These are phyloP conservation scores for Arxiozyma slooffiae DNA, from an alignment of 1,139 yeast genomes.

Conservation along the genomic window DNA sequence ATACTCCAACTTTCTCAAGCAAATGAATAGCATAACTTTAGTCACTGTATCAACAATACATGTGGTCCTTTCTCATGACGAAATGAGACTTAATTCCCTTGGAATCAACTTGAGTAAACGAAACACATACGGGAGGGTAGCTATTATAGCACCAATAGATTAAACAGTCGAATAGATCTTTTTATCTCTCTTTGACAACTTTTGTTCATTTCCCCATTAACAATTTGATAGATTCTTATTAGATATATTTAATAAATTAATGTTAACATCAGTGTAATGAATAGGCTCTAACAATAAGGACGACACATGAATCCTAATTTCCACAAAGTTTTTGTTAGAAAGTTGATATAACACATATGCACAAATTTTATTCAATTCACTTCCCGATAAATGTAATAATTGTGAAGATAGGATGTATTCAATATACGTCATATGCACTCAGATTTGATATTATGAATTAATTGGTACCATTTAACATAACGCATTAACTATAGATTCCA, in stretches of 20 bases:
- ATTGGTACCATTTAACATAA: conserved; percentile 33
- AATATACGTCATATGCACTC: conserved; percentile 57
- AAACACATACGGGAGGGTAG: conserved; percentile 82
- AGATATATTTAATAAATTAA: conserved; percentile 34
- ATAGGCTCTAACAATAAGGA: conserved; percentile 45
- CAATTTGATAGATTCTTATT: conserved; percentile 30
- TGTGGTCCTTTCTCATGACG: conserved; percentile 52
- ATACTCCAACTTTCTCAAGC: conserved; percentile 87
- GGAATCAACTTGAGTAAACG: conserved; percentile 96
- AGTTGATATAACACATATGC: conserved; percentile 45
- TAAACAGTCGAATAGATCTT: conserved; percentile 67
- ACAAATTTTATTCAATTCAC: conserved; percentile 47
- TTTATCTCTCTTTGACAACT: conserved; percentile 13
- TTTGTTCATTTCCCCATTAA: conserved; percentile 30
- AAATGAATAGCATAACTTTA: conserved; percentile 68
- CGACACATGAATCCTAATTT: conserved; percentile 70
- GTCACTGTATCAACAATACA: conserved; percentile 83
- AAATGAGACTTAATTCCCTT: conserved; percentile 54
- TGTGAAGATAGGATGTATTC: conserved; percentile 71
- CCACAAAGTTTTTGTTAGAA: conserved; percentile 51
- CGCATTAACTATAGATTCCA: conserved; percentile 42
- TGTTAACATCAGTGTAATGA: conserved; percentile 36
- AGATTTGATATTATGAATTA: conserved; percentile 57
- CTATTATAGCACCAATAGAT: conserved; percentile 79
- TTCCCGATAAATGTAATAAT: conserved; percentile 43